Evolutionary conservation across 768 basidiomycete genomes (phyloP), one percentile per base, ranked within the genome.

Genomic region (Candolleomyces eurysporus): DNA sequence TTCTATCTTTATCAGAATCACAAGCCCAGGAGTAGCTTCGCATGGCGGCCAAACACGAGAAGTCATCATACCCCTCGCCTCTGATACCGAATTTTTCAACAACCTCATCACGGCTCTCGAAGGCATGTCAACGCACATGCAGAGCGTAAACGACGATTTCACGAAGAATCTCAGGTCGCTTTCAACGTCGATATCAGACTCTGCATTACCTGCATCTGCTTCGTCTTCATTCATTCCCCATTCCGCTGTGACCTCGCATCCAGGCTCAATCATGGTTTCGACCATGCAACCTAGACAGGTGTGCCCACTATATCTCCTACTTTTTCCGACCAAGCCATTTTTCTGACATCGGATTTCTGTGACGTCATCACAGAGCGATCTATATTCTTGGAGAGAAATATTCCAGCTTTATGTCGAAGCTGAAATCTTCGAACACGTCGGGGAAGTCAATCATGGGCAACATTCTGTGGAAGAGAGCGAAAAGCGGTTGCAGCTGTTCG

Each of bases 311-410:
- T 26, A 26, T 26, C 26, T 26, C 26, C 26, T 26, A 26, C 26
- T 26, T 26, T 26, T 4, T 26, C 26, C 53, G 60, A 57, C 26
- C 17, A 9, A 26, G 51, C 52, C 21, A 36, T 22, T 50, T 14
- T 42, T 42, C 21, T 46, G 19, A 36, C 57, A 10, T 60, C 19
- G 22, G n/a, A 22, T 36, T 7, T 8, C 2, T 7, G 11, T 36
- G 36, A 11, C 36, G 11, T 36, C 26, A 26, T 36, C 36, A 26
- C 48, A 83, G 80, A 81, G 76, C 11, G 95, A 98, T 66, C 73
- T 98, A 8, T 94, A 92, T 69, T 81, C 85, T 6, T 97, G 96
- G 96, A 79, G 96, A 22, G 87, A 93, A 73, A 88, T 97, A 31
- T 96, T 98, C 68, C 87, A 88, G 61, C 74, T 96, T 2, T 97